Conservation (phyloP, 208 protist species). For the Trypanosoma rangeli region DNA sequence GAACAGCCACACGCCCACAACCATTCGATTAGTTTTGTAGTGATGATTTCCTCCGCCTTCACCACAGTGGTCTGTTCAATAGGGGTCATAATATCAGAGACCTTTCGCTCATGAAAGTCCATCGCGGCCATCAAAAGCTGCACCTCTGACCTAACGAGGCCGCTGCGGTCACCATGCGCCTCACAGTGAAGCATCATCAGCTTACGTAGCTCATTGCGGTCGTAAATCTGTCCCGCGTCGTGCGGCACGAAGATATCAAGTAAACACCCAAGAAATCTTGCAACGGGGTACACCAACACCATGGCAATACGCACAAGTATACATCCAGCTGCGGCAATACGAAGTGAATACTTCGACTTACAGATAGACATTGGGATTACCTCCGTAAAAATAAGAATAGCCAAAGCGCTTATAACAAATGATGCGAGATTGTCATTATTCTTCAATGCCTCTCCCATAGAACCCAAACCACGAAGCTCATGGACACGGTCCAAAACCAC, state of each 20-base stretch:
- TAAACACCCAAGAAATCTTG: constrained; percentile 72
- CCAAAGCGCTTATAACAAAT: constrained; percentile 74
- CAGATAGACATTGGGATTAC: constrained; percentile 89
- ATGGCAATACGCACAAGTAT: constrained; percentile 76
- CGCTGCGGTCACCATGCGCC: constrained; percentile 37
- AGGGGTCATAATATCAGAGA: constrained; percentile 85
- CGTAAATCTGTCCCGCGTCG: constrained; percentile 81
- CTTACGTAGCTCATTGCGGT: constrained; percentile 82
- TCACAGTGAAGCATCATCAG: constrained; percentile 89
- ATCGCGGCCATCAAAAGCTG: constrained; percentile 83
- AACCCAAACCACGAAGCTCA: constrained; percentile 22
- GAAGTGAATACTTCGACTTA: constrained; percentile 85
- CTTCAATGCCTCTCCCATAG: constrained; percentile 9
- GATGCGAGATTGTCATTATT: constrained; percentile 36
- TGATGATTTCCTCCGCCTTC: constrained; percentile 63
- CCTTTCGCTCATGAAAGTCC: constrained; percentile 86
- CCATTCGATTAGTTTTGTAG: constrained; percentile 65
- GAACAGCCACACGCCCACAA: constrained; percentile 84
- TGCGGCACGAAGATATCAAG: constrained; percentile 72
- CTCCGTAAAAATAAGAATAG: constrained; percentile 86
- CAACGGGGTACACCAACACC: constrained; percentile 78
- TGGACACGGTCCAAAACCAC: constrained; percentile 52
- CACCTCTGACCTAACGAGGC: constrained; percentile 75
- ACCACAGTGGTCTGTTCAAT: constrained; percentile 59
- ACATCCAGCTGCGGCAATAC: constrained; percentile 73